A percentile compares a stretch with the other conserved stretches of the same genome.
These are phyloP conservation scores for Chrysochromulina tobinii DNA, from an alignment of 78 protist genomes.

Conservation along the genomic window DNA sequence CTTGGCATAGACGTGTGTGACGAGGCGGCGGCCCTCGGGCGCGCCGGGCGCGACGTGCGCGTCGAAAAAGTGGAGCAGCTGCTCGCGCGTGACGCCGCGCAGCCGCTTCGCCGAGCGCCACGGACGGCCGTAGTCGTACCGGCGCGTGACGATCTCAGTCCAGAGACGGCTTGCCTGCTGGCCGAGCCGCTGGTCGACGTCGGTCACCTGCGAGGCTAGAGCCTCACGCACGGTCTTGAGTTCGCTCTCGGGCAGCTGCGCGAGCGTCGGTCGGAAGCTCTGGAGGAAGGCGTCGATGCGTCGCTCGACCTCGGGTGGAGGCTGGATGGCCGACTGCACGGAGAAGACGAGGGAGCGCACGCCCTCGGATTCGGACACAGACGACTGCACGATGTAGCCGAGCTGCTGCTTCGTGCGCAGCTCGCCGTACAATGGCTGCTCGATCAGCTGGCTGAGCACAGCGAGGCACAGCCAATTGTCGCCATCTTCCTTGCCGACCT, in stretches of 20 bases:
- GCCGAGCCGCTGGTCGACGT: background rate
- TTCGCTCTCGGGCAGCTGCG: background rate
- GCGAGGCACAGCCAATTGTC: background rate
- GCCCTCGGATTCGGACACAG: background rate
- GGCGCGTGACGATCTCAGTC: background rate
- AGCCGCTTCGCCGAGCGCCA: background rate
- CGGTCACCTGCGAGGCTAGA: background rate
- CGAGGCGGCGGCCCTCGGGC: background rate
- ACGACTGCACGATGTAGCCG: background rate
- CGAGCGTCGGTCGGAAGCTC: background rate
- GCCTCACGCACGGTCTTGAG: background rate
- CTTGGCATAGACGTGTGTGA: background rate
- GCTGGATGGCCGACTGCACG: background rate
- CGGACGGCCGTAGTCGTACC: background rate
- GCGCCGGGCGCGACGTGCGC: background rate
- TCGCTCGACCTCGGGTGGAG: background rate
- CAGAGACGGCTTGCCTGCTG: background rate
- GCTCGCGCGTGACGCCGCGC: background rate
- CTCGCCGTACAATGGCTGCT: slow-evolving; percentile 26
- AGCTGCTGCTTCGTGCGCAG: slow-evolving; percentile 54
- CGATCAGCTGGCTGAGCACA: background rate
- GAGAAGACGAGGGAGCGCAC: background rate
- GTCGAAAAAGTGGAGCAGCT: background rate
- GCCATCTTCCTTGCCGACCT: background rate
- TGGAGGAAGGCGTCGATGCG: background rate